Base-by-base conservation (phyloP, 2,329 filamentous ascomycete genomes). In the Pezizomycotina sp. region DNA sequence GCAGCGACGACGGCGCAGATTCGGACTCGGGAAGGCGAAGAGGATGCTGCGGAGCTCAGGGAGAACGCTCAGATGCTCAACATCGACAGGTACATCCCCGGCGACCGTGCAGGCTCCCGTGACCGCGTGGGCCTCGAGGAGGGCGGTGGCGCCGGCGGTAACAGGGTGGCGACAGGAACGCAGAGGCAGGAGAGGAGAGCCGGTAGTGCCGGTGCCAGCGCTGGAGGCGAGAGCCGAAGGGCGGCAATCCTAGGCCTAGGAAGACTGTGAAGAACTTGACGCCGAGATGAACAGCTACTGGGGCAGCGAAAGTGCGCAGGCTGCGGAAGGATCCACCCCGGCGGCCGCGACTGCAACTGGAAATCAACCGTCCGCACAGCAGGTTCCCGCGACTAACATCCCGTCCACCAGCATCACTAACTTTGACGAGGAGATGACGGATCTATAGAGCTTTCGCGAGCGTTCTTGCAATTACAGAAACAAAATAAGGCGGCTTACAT, bases 211-310 rank as follows among this genome's bases (percentile, higher is more conserved):
- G 33, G 47, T 37, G 13, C 46, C 28, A 40, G 39, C 9, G 15
- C 42, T 20, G 36, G 33, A 38, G 28, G 42, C 19, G 57, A 42
- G 60, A 61, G 28, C 56, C 59, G 21, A 42, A 51, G 20, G 62
- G 62, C 29, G 63, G 61, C 12, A 65, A 69, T 34, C 66, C 68
- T 24, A 68, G 80, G 31, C 66, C 73, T 2, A 77, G 72, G 59
- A 92, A 92, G 68, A 92, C 84, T 0, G 77, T 83, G 48, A 80
- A 92, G 81, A 93, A 55, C 64, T 93, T 25, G 84, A 93, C 56
- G 81, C 80, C n/a, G 84, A 93, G 60, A 93, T 93, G 84, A 82
- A 76, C 19, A 81, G 92, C 54, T 93, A 93, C 58, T 93, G 82
- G 63, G 74, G 43, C 30, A 38, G 33, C 6, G 34, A n/a, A n/a